phyloP scores from a whole-genome alignment of 2,329 filamentous ascomycete genomes.

The Colletotrichum spinosum region DNA sequence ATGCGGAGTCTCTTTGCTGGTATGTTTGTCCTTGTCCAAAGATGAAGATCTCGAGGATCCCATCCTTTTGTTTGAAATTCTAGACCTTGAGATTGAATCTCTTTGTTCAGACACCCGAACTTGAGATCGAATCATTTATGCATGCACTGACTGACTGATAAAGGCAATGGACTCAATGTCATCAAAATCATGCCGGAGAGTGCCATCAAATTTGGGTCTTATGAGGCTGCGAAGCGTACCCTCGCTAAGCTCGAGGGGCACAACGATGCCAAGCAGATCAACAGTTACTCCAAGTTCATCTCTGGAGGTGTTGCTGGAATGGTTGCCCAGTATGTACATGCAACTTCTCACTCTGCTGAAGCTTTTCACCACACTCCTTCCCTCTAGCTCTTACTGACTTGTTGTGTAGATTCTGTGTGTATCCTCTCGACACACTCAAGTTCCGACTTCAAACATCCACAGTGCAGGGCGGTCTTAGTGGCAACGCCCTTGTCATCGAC shows the following conservation, averaged over 20 bases:
- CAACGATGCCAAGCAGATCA: constrained; percentile 81
- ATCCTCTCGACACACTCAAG: constrained; percentile 88
- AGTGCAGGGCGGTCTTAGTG: constrained; percentile 84
- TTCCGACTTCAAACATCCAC: constrained; percentile 94
- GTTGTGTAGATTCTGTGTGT: constrained; percentile 80
- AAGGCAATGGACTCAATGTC: constrained; percentile 93
- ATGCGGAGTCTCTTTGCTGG: constrained; percentile 92
- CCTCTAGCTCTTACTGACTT: too few relatives aligned
- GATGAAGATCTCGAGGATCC: neutral
- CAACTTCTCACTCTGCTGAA: neutral
- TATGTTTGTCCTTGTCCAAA: constrained; percentile 54
- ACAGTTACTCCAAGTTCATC: constrained; percentile 87
- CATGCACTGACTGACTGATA: constrained; percentile 30
- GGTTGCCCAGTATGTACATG: constrained; percentile 80
- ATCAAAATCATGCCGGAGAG: constrained; percentile 99
- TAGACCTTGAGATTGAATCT: too few relatives aligned
- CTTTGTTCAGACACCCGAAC: too few relatives aligned
- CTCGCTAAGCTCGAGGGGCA: constrained; percentile 91
- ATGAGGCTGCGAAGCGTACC: constrained; percentile 92
- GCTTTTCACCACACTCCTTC: neutral
- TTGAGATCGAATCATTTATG: neutral
- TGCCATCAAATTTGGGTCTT: constrained; percentile 97
- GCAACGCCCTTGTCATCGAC: constrained; percentile 83
- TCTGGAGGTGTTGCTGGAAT: constrained; percentile 93
- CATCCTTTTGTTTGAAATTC: too few relatives aligned